Base-by-base conservation (phyloP, 441 rosid genomes). In the Jatropha multifida region DNA sequence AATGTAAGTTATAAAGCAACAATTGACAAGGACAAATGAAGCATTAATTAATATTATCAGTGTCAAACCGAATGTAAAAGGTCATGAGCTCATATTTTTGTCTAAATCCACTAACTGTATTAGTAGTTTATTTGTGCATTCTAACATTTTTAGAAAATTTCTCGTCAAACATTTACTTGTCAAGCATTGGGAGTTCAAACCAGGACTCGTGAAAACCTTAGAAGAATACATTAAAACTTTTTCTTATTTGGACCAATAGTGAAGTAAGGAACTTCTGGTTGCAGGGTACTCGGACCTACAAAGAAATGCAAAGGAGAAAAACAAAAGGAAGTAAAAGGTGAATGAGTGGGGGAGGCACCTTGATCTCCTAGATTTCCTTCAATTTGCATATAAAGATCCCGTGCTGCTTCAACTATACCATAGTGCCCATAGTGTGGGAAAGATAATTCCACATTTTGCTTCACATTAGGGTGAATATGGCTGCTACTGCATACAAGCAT, bases 381-480 rank as follows among this genome's bases (percentile, higher is more conserved):
- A 83, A 92, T 71, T 86, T 94, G 96, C 86, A 77, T 75, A 74
- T 76, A 90, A 52, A 94, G 93, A 78, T 94, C 96, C 69, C 92
- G 80, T 73, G 96, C 93, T 81, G 98, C 93, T 74, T 86, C 92
- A 58, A 90, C 90, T 40, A 92, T 90, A 75, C 99, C 99, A 13
- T 82, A 86, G 78, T 93, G 97, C 17, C 96, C 97, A 75, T 89
- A 89, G 78, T 90, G 97, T 66, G 87, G 94, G 67, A 86, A 86
- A 72, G 98, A 86, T 60, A 87, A 79, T 77, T 89, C 84, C 32
- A 89, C 84, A 17, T 55, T 71, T 74, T 54, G 78, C 76, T 79
- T 87, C 71, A 80, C 75, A 23, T 85, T 75, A 42, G 71, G 81
- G 72, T 74, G 78, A 61, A 82, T 76, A 77, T 77, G 75, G 75